Base-by-base conservation (phyloP, 352 stramenopile genomes). In the Phytophthora europaea region DNA sequence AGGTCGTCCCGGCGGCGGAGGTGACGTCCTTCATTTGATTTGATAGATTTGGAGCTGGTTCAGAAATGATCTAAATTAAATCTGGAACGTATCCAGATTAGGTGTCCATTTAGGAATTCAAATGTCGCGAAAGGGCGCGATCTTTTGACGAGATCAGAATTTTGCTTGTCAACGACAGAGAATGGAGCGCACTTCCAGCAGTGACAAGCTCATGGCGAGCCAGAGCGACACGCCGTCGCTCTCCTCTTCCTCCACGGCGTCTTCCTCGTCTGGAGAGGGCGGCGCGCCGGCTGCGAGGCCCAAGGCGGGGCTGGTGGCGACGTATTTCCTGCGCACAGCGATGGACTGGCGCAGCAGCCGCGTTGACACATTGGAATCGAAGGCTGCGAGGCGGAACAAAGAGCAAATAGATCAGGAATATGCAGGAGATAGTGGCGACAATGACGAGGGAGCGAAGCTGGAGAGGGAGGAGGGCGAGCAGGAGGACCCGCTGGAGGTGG, bases 321-420 rank as follows among this genome's bases (percentile, higher is more conserved):
- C 80, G 62, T 89, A 84, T 34, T 56, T 91, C 16, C 73, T 72
- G 23, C 65, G 78, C 22, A 76, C 78, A 3, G 80, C 79, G 16
- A 75, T 87, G n/a, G 70, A 75, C 6, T 71, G 72, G 22, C 69
- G 57, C n/a, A 75, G 63, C 23, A 22, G 20, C 10, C 34, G 28
- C 34, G 20, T 60, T 53, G 60, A 60, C n/a, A 48, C 52, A 53
- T 23, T 53, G 12, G 55, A 23, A 15, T 18, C n/a, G 18, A 22
- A 50, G 43, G 6, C 43, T 7, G 18, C 18, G 43, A 23, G 15
- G 18, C 43, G 16, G 43, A n/a, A 22, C 9, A 61, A 34, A 9
- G 33, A 65, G 7, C 40, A 28, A 40, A 18, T 13, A 43, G 10
- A 22, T 18, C 36, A 2, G 13, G 13, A 45, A 22, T 13, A 36